These are phyloP conservation scores for Podospora conica DNA, from an alignment of 495 filamentous ascomycete species.

Conservation along the genomic window DNA sequence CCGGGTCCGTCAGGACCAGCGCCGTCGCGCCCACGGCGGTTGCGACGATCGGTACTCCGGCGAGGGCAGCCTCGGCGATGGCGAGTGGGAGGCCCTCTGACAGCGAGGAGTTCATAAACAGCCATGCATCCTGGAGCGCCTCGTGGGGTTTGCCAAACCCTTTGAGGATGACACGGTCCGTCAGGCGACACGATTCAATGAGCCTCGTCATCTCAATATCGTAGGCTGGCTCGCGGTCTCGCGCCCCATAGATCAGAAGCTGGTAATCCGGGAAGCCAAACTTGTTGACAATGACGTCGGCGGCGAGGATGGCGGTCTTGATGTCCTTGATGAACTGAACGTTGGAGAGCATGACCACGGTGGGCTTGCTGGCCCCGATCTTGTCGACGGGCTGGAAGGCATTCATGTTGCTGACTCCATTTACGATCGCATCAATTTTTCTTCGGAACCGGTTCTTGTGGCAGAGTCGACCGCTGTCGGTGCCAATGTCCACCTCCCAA, in stretches of 20 bases:
- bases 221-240: slow-evolving; percentile 56
- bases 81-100: slow-evolving; percentile 61
- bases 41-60: slow-evolving; percentile 58
- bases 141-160: slow-evolving; percentile 54
- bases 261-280: slow-evolving; percentile 58
- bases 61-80: slow-evolving; percentile 59
- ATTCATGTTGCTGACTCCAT: slow-evolving; percentile 61
- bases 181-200: slow-evolving; percentile 52
- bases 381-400: slow-evolving; percentile 55
- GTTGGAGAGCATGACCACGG: slow-evolving; percentile 61
- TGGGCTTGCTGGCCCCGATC: slow-evolving; percentile 51
- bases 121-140: slow-evolving; percentile 56
- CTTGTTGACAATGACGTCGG: slow-evolving; percentile 59
- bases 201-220: slow-evolving; percentile 58
- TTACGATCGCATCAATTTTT: slow-evolving; percentile 64
- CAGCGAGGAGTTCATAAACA: slow-evolving; percentile 62
- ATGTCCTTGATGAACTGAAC: slow-evolving; percentile 66
- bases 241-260: slow-evolving; percentile 57
- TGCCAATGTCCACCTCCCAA: slow-evolving; percentile 63
- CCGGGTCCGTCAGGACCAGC: slow-evolving; percentile 54
- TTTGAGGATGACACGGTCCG: slow-evolving; percentile 45
- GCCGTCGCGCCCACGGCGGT: slow-evolving; percentile 61
- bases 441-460: slow-evolving; percentile 55
- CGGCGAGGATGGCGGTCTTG: slow-evolving; percentile 57
- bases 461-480: slow-evolving; percentile 49